Evolutionary conservation across 2,329 filamentous ascomycete genomes (phyloP), one percentile per base, ranked within the genome.

Genomic region (Nigrospora osmanthi): DNA sequence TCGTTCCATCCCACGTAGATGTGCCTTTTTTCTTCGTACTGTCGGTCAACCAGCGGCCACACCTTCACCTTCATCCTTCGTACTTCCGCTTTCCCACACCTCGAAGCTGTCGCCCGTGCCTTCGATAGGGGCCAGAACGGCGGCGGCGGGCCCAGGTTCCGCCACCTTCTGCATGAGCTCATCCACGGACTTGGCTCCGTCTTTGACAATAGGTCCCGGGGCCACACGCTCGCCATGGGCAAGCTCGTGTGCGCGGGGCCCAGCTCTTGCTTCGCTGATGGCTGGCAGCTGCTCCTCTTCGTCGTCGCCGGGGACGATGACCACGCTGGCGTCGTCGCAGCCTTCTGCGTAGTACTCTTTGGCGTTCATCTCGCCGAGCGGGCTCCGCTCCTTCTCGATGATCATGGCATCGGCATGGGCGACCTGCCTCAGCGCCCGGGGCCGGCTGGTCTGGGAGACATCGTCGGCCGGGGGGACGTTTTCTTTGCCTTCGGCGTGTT

Each of bases 391-490:
- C 61, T 83, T 77, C 55, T 86, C 81, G 19, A 84, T 70, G 15
- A 77, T 60, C 71, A 82, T 82, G 47, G 73, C 70, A 41, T 80
- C 76, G 2, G 58, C 55, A 17, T 57, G 57, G 17, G 58, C 51
- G 17, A 54, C 52, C 10, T 60, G 52, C n/a, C 65, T 60, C 19
- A 62, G 51, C n/a, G 58, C 54, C 0, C 61, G 59, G 2, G 63
- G 57, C 17, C 55, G 53, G 14, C 68, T 68, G 0, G 78, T 81
- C 57, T 85, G 76, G 28, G 77, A 80, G 35, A 85, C 63, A 38
- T 86, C 81, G 45, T 79, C 77, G 3, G 68, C 61, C 2, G 91
- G 91, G 5, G 91, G 87, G 15, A 95, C 81, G 59, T 98, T 98
- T 70, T 98, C 91, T 72, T 98, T 98, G 58, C 78, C 76, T 52